These are phyloP conservation scores for Arxiozyma slooffiae DNA, from an alignment of 1,139 yeast genomes.

Conservation along the genomic window DNA sequence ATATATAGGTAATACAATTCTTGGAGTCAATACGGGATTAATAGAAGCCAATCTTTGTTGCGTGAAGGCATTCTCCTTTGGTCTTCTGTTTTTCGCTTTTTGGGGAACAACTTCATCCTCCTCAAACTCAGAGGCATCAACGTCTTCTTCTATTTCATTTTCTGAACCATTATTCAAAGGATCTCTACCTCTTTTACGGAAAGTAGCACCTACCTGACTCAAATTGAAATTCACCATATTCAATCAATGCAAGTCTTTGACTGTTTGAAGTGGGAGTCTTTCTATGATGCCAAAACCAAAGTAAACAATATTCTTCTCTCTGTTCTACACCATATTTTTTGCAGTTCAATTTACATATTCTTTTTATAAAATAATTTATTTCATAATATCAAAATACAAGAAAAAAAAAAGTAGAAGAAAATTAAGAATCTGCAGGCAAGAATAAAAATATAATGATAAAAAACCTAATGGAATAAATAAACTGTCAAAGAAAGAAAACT, in stretches of 20 bases:
- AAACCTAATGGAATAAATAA: too few species aligned
- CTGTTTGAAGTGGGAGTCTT: neutral
- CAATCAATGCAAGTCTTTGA: neutral
- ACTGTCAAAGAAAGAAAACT: too few species aligned
- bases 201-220: conserved; percentile 18
- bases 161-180: conserved; percentile 7
- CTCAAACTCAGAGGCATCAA: conserved; percentile 30
- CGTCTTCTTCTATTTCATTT: conserved; percentile 24
- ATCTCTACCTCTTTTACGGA: conserved; percentile 23
- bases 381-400: too few species aligned
- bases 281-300: neutral
- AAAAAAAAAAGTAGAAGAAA: too few species aligned
- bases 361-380: too few species aligned
- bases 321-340: too few species aligned
- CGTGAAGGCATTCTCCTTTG: conserved; percentile 58
- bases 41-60: conserved; percentile 51
- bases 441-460: too few species aligned
- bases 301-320: neutral
- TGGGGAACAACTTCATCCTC: conserved; percentile 28
- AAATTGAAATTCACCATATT: conserved; percentile 15
- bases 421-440: too few species aligned
- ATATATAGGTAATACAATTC: conserved; percentile 75
- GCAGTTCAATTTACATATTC: neutral
- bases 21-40: conserved; percentile 83
- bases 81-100: conserved; percentile 44